A percentile compares a stretch with the other conserved stretches of the same genome.
phyloP scores from a whole-genome alignment of 2,329 filamentous ascomycete genomes.

The Gliomastix tumulicola region DNA sequence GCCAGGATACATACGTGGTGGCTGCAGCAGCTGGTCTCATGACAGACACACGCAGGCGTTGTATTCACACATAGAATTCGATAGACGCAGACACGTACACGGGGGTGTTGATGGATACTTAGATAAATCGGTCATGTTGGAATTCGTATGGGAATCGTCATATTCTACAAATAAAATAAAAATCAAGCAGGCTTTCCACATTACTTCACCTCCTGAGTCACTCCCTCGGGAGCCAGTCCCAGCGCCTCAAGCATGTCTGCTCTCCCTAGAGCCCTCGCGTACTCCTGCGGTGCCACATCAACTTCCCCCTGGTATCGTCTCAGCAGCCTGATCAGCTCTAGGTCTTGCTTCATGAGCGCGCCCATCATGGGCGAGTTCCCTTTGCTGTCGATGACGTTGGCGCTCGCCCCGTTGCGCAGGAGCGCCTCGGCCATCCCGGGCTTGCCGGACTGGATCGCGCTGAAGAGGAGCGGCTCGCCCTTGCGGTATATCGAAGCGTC shows the following conservation, averaged over 20 bases:
- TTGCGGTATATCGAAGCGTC: conserved; percentile 9
- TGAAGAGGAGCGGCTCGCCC: conserved; percentile 20
- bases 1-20: conserved; percentile 90
- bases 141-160: too few species aligned
- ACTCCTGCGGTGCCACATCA: conserved; percentile 9
- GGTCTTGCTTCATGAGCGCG: conserved; percentile 17
- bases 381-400: conserved; percentile 19
- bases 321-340: conserved; percentile 18
- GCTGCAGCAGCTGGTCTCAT: conserved; percentile 55
- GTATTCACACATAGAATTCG: neutral
- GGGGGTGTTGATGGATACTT: too few species aligned
- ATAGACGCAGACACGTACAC: neutral
- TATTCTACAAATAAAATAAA: too few species aligned
- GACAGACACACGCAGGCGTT: conserved; percentile 7
- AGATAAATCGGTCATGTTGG: too few species aligned
- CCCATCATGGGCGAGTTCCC: conserved; percentile 22
- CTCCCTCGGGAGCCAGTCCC: conserved; percentile 8
- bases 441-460: conserved; percentile 17
- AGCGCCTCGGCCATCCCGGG: conserved; percentile 15
- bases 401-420: conserved; percentile 21
- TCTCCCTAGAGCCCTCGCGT: conserved; percentile 14
- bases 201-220: too few species aligned
- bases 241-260: conserved; percentile 16
- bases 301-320: conserved; percentile 16
- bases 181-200: neutral